Percentiles rank a stretch among this genome's conserved stretches.
Conservation (phyloP, 148 eudicot species). For the Chenopodium suecicum region DNA sequence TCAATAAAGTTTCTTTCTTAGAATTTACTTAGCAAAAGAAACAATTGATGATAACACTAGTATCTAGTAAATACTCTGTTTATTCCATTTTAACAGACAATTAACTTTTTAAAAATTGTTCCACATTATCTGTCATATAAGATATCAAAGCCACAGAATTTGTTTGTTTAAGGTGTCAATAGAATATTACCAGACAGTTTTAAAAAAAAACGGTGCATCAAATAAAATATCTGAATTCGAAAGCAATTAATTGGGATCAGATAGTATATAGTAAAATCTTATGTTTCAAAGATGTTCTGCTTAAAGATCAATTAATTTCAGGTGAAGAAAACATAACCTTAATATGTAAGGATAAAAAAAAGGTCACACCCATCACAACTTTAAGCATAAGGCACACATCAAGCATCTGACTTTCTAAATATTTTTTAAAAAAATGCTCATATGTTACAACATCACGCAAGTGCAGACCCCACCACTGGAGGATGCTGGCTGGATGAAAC, state of each 20-base stretch:
- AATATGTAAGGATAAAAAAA: background rate
- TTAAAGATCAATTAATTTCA: background rate
- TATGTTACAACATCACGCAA: background rate
- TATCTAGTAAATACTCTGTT: background rate
- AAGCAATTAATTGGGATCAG: too few relatives aligned
- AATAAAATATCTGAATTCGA: too few relatives aligned
- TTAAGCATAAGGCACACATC: background rate
- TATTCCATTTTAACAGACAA: background rate
- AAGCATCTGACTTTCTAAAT: background rate
- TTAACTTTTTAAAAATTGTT: background rate
- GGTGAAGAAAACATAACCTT: background rate
- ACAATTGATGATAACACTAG: background rate
- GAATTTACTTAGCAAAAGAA: background rate
- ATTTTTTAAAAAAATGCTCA: background rate
- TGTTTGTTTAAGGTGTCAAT: too few relatives aligned
- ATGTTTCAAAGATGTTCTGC: background rate
- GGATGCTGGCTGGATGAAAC: background rate
- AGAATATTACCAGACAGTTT: too few relatives aligned
- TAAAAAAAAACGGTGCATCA: too few relatives aligned
- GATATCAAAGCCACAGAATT: background rate
- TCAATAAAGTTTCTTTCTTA: background rate
- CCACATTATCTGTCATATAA: background rate
- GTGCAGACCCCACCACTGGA: background rate
- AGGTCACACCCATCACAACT: background rate
- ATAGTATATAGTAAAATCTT: background rate